Evolutionary conservation across 495 filamentous ascomycete genomes (phyloP).

Genomic region (Aspergillus sclerotiicarbonarius): DNA sequence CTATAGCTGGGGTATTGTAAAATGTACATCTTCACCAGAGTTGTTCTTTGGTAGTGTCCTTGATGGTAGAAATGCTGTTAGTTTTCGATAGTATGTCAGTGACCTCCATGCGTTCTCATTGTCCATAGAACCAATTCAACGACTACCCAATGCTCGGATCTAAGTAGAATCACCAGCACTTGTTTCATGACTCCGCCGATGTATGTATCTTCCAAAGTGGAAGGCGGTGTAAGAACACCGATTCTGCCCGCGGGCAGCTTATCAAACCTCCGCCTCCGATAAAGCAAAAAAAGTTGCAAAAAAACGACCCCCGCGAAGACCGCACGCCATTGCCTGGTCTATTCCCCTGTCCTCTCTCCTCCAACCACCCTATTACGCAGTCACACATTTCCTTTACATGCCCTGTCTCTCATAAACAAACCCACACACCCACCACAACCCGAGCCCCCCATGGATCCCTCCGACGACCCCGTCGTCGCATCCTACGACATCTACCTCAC

Average conservation of each 20-base stretch:
- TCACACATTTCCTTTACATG: not conserved
- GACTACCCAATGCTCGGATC: not conserved
- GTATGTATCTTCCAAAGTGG: not conserved
- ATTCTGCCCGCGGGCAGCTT: constrained; percentile 1
- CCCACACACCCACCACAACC: not conserved
- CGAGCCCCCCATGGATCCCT: not conserved
- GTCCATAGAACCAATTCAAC: not conserved
- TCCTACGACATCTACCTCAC: constrained; percentile 64
- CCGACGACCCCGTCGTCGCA: constrained; percentile 52
- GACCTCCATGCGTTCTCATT: not conserved
- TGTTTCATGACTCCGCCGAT: not conserved
- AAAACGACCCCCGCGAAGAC: not conserved
- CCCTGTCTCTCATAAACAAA: not conserved
- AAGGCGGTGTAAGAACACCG: not conserved
- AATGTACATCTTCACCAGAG: not conserved
- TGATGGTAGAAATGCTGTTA: too few species aligned
- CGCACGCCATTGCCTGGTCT: not conserved
- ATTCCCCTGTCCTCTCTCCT: not conserved
- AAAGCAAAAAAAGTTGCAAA: constrained; percentile 9
- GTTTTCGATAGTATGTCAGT: too few species aligned
- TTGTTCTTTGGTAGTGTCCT: not conserved
- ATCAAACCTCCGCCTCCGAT: constrained; percentile 13
- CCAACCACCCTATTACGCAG: not conserved
- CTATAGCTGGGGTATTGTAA: not conserved
- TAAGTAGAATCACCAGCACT: not conserved